Evolutionary conservation across 495 filamentous ascomycete species (phyloP), one percentile per base, ranked within the genome.

Genomic region (Bathelium albidoporum): DNA sequence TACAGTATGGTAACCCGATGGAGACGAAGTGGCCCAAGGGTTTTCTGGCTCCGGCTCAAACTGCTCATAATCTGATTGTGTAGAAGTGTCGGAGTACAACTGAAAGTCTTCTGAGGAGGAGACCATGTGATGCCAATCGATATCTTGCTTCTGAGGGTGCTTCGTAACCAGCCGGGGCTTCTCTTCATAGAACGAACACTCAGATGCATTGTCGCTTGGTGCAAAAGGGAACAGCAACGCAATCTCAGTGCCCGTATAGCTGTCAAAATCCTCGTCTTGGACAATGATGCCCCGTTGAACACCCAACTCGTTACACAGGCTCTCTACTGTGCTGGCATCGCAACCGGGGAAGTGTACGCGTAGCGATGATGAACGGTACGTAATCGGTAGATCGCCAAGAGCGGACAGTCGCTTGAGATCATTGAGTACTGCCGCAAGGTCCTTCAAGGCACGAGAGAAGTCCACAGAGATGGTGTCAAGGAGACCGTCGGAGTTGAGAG

Each of bases 341-440:
- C 93, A 95, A 26, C 94, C 94, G 1, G 90, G 88, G 71, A 98
- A 97, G 39, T 90, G 86, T 1, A 97, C 87, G 12, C 88, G 82
- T 9, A 98, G 76, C 7, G 83, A 82, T 0, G 82, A 82, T 22
- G 76, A 75, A 60, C 86, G 86, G 43, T 96, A 79, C 0, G 79
- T 76, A 20, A 97, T 85, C 0, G 94, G 90, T 10, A 97, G 78
- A 70, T 96, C 90, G 10, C 94, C 94, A 3, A 97, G 74, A 1
- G 77, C 73, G 1, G 88, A 81, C 4, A 98, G 77, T 16, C 81
- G 83, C 69, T 90, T 88, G 22, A 97, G 79, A 70, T 98, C 94
- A 44, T 85, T 86, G 67, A 95, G 81, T 3, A 91, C 80, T 28
- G 84, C 82, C 4, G 89, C 84, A 34, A 97, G 80, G 64, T 96